Evolutionary conservation across 1,284 basidiomycete genomes (phyloP).

Genomic region (Meripilus lineatus): DNA sequence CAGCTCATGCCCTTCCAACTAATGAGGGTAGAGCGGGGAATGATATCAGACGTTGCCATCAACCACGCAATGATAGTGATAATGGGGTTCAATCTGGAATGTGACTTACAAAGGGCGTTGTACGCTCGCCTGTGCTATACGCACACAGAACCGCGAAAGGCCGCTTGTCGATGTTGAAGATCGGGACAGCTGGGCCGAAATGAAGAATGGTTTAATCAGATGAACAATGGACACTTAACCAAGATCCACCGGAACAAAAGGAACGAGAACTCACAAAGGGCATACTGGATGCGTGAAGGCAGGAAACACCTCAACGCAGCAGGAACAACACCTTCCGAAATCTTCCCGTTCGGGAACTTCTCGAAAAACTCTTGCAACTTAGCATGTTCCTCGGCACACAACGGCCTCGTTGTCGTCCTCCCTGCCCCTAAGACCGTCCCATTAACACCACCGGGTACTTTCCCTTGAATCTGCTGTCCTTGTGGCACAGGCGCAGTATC

Average conservation of each 20-base stretch:
- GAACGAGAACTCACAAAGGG: constrained; percentile 55
- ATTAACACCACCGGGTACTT: no score
- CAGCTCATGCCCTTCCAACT: constrained; percentile 89
- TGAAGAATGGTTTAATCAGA: background rate
- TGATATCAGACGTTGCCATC: constrained; percentile 2
- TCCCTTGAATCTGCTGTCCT: no score
- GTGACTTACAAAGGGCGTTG: constrained; percentile 68
- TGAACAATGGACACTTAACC: background rate
- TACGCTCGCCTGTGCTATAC: constrained; percentile 78
- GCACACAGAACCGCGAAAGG: constrained; percentile 92
- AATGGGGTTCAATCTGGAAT: constrained; percentile 4
- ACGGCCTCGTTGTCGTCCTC: constrained; percentile 39
- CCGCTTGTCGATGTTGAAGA: constrained; percentile 91
- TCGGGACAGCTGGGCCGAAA: constrained; percentile 65
- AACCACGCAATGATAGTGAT: background rate
- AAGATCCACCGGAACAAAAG: background rate
- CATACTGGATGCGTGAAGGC: constrained; percentile 78
- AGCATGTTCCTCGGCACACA: constrained; percentile 68
- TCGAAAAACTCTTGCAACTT: constrained; percentile 73
- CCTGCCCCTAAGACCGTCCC: no score
- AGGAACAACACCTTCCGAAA: constrained; percentile 81
- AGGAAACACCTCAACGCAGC: constrained; percentile 74
- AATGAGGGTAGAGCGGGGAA: constrained; percentile 5
- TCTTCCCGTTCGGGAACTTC: constrained; percentile 77
- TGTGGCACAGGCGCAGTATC: no score